phyloP scores from a whole-genome alignment of 2,329 filamentous ascomycete species.

The Phyllosticta paracitricarpa region DNA sequence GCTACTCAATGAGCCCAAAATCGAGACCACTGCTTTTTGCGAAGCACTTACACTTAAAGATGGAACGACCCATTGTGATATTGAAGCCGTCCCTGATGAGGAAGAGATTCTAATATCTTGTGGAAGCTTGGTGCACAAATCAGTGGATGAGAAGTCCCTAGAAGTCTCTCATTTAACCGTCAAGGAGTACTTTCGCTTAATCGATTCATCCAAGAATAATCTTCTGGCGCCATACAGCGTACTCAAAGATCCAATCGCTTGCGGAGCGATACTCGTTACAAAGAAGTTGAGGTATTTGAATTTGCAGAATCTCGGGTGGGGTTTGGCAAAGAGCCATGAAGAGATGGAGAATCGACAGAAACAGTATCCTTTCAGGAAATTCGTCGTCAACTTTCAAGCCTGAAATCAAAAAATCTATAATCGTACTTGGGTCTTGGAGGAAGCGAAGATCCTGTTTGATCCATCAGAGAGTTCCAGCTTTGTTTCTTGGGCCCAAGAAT shows the following conservation, averaged over 20 bases:
- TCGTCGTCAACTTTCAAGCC: background rate
- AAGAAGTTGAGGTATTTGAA: background rate
- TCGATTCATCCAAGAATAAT: background rate
- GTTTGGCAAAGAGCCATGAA: background rate
- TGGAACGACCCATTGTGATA: background rate
- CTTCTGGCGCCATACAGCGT: background rate
- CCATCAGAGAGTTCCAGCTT: background rate
- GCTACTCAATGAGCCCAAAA: background rate
- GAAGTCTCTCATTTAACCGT: background rate
- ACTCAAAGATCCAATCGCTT: too few relatives aligned
- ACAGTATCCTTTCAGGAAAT: background rate
- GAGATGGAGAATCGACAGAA: background rate
- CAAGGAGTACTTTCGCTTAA: background rate
- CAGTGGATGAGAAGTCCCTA: background rate
- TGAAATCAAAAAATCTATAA: too few relatives aligned
- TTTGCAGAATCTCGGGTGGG: background rate
- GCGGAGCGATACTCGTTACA: too few relatives aligned
- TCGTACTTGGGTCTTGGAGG: background rate
- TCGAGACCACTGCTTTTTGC: background rate
- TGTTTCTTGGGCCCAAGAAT: background rate
- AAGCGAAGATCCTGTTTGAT: background rate
- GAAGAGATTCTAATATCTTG: background rate
- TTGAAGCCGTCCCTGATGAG: background rate
- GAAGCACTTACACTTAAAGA: background rate
- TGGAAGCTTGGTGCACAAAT: background rate